These are phyloP conservation scores for Hymenoscyphus albidus DNA, from an alignment of 2,329 filamentous ascomycete genomes.

Conservation along the genomic window DNA sequence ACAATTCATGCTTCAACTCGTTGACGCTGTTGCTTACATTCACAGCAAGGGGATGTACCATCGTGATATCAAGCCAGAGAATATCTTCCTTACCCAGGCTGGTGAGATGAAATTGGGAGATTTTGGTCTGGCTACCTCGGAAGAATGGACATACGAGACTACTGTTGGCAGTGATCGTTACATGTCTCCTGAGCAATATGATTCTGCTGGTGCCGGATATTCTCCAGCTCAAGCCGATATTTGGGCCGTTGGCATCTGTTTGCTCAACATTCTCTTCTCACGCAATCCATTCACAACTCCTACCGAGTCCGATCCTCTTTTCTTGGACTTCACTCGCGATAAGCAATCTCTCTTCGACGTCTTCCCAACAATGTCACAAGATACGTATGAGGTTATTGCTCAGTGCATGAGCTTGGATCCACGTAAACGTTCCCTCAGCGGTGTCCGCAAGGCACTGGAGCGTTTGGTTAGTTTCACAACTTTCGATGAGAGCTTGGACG, in stretches of 20 bases:
- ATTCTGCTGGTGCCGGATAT: conserved; percentile 82
- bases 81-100: conserved; percentile 87
- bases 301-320: conserved; percentile 84
- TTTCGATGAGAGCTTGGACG: conserved; percentile 84
- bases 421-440: conserved; percentile 75
- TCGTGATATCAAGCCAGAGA: conserved; percentile 98
- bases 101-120: conserved; percentile 95
- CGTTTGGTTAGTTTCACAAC: conserved; percentile 89
- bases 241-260: conserved; percentile 95
- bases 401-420: conserved; percentile 91
- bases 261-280: conserved; percentile 94
- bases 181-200: conserved; percentile 98
- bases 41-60: conserved; percentile 91
- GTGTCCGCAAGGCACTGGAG: conserved; percentile 71
- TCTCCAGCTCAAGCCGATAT: conserved; percentile 90
- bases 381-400: conserved; percentile 90
- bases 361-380: conserved; percentile 97
- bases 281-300: conserved; percentile 94
- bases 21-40: conserved; percentile 85
- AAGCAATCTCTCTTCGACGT: conserved; percentile 96
- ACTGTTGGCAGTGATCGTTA: conserved; percentile 97
- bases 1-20: conserved; percentile 92
- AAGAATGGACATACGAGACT: conserved; percentile 85
- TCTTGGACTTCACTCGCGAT: conserved; percentile 88
- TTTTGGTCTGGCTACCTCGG: conserved; percentile 87